Evolutionary conservation across 1,139 yeast genomes (phyloP), one percentile per base, ranked within the genome.

Genomic region (Chernovozyma aurita): DNA sequence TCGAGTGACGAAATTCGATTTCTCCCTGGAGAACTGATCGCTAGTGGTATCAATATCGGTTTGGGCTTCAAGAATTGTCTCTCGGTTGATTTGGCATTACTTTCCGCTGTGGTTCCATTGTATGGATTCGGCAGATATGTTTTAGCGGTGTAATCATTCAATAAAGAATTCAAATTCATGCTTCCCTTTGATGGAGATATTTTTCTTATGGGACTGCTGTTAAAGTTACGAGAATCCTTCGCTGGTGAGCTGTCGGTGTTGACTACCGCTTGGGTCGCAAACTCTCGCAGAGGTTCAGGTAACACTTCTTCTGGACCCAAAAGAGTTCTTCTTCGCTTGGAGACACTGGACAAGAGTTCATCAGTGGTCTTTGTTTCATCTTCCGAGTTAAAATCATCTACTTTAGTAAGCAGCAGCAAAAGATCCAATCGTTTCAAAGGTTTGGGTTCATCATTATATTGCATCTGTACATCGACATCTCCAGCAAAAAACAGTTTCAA

Each of bases 161-260:
- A 48, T 22, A 66, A 45, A 29, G 56, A 56, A 41, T 66, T 61
- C 38, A 69, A 57, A 42, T 68, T 63, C 59, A 58, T 59, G 4
- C 66, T 62, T 30, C 63, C 62, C 42, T 63, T 66, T 12, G 71
- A 65, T 0, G 73, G 73, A 2, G 70, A 63, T 2, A 66, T 63
- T 34, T 47, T 52, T 25, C 55, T 48, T 12, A 47, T 38, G 3
- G 59, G 60, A 29, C 54, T 52, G 29, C 46, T 42, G 38, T 37
- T 27, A 28, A 37, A 30, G 30, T 18, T 11, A n/a, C 4, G 20
- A 16, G 6, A 12, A 8, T 26, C 28, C 17, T 14, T 26, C 11
- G 15, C 15, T 8, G 27, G 27, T 13, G 6, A 11, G 14, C 18
- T 8, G 18, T 12, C 29, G 18, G 29, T 8, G 8, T 5, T 24